These are phyloP conservation scores for Albophoma yamanashiensis DNA, from an alignment of 2,329 filamentous ascomycete genomes.

Conservation along the genomic window DNA sequence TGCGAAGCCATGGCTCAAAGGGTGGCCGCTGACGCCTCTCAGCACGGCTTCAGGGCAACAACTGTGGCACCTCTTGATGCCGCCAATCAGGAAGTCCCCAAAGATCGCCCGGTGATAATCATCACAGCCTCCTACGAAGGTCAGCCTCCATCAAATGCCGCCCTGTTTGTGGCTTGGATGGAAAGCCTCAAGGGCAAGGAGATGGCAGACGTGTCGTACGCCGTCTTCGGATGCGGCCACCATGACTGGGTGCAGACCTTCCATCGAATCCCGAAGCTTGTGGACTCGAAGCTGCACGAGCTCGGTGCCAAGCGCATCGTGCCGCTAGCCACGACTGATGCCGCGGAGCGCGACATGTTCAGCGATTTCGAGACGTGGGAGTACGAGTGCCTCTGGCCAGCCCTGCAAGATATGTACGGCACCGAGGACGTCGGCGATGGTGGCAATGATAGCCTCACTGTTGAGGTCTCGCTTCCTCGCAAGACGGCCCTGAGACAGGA, in stretches of 20 bases:
- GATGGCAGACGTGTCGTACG: slow-evolving; percentile 48
- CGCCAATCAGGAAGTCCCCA: slow-evolving; percentile 49
- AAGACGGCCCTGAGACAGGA: slow-evolving; percentile 51
- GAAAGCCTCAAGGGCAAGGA: slow-evolving; percentile 37
- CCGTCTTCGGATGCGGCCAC: slow-evolving; percentile 59
- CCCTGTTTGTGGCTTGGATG: slow-evolving; percentile 58
- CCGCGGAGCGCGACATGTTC: slow-evolving; percentile 54
- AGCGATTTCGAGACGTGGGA: slow-evolving; percentile 58
- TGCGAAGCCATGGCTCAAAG: slow-evolving; percentile 59
- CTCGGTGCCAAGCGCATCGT: slow-evolving; percentile 22
- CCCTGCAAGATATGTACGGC: slow-evolving; percentile 34
- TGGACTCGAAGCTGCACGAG: slow-evolving; percentile 41
- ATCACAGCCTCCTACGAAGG: slow-evolving; percentile 67
- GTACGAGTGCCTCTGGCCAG: slow-evolving; percentile 41
- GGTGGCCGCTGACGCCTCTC: slow-evolving; percentile 46
- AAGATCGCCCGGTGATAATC: slow-evolving; percentile 50
- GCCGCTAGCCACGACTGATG: slow-evolving; percentile 47
- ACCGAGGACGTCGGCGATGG: slow-evolving; percentile 15
- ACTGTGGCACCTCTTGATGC: slow-evolving; percentile 48
- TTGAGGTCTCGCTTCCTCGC: slow-evolving; percentile 42
- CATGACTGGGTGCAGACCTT: slow-evolving; percentile 52
- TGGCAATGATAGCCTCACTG: slow-evolving; percentile 17
- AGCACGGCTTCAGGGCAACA: slow-evolving; percentile 47
- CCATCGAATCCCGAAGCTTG: slow-evolving; percentile 53
- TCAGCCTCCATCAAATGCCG: slow-evolving; percentile 62